Percentiles rank a stretch among this genome's conserved stretches.
These are phyloP conservation scores for Seminavis robusta DNA, from an alignment of 108 stramenopile genomes.

Conservation along the genomic window DNA sequence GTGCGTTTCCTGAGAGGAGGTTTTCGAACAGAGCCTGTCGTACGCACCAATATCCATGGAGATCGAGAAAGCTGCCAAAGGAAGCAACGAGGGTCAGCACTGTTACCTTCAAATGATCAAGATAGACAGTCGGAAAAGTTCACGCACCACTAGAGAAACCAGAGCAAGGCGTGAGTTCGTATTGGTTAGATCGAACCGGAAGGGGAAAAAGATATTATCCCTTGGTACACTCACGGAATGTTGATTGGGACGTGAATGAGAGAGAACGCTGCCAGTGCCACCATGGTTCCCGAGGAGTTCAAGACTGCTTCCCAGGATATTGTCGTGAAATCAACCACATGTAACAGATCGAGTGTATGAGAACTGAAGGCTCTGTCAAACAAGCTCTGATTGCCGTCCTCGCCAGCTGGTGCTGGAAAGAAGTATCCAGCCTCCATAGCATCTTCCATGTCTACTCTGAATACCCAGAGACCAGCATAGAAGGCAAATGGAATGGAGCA, in stretches of 20 bases:
- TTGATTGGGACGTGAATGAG: conserved; percentile 89
- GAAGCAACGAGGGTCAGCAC: no score
- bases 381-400: not conserved
- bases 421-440: conserved; percentile 54
- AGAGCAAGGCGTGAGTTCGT: no score
- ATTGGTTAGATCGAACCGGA: no score
- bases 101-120: no score
- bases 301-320: conserved; percentile 59
- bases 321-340: conserved; percentile 28
- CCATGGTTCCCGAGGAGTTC: conserved; percentile 50
- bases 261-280: conserved; percentile 60
- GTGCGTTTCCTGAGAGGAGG: no score
- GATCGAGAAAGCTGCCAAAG: conserved; percentile 71
- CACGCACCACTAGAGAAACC: no score
- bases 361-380: conserved; percentile 30
- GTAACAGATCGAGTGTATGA: conserved; percentile 50
- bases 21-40: no score
- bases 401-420: conserved; percentile 45
- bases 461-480: conserved; percentile 36
- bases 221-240: no score
- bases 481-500: conserved; percentile 70
- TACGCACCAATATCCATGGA: conserved; percentile 59
- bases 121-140: no score
- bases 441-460: conserved; percentile 24
- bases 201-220: no score